phyloP scores from a whole-genome alignment of 495 filamentous ascomycete genomes.

The Jackrogersella minutella region DNA sequence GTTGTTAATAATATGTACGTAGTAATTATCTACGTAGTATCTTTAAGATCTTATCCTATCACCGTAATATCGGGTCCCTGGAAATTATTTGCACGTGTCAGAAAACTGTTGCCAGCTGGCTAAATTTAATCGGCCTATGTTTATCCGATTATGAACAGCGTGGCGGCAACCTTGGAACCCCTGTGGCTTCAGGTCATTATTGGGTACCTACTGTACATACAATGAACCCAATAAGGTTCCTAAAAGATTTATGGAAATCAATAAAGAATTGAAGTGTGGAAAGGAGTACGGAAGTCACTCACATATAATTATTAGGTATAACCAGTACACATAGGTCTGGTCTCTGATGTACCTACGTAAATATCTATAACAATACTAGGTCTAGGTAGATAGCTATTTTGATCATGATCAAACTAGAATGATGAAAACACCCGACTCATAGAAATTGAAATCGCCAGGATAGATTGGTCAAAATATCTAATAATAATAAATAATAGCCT shows the following conservation, averaged over 20 bases:
- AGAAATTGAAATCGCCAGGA: background rate
- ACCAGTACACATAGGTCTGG: too few species aligned
- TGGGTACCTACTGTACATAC: background rate
- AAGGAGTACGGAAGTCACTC: too few species aligned
- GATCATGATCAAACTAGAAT: too few species aligned
- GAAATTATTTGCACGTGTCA: conserved; percentile 27
- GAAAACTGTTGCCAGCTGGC: conserved; percentile 29
- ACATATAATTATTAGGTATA: too few species aligned
- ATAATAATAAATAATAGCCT: conserved; percentile 28
- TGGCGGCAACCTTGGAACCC: conserved; percentile 21
- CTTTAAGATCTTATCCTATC: conserved; percentile 8
- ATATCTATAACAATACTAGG: background rate
- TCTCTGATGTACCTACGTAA: background rate
- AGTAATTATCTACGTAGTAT: background rate
- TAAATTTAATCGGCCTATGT: conserved; percentile 15
- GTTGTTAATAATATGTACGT: conserved; percentile 12
- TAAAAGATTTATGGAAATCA: too few species aligned
- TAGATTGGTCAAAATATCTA: conserved; percentile 19
- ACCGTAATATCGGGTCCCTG: background rate
- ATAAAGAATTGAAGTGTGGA: background rate
- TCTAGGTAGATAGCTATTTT: background rate
- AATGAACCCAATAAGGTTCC: too few species aligned
- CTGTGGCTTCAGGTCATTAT: too few species aligned
- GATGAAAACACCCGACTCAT: too few species aligned
- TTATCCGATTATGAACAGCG: conserved; percentile 42